Base-by-base conservation (phyloP, 2,329 filamentous ascomycete species). In the Fusarium sp. region DNA sequence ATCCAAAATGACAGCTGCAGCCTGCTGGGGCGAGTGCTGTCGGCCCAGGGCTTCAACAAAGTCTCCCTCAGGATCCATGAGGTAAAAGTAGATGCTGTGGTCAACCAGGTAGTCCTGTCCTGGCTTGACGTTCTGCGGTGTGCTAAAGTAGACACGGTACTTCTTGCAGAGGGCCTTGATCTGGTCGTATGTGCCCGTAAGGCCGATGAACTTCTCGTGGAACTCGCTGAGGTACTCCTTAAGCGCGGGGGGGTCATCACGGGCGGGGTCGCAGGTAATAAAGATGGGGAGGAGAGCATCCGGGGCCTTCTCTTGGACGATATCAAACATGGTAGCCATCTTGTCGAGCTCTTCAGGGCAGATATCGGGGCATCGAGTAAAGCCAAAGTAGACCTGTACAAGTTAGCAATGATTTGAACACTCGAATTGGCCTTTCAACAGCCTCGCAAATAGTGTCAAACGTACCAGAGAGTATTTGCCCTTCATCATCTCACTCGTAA, bases 301-400 rank as follows among this genome's bases (percentile, higher is more conserved):
- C 53, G 88, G 86, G 6, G 80, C 78, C 77, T 87, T 83, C 58
- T 84, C 85, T 75, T 91, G 85, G 51, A 92, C 88, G 8, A 89
- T 86, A 80, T 99, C 95, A 80, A 97, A 93, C 90, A 98, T 98
- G 67, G 89, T 88, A n/a, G 96, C 94, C 95, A 99, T 98, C 87
- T 99, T 99, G 86, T 99, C 96, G 78, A 99, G 92, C 85, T 99
- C 96, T 80, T 99, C 96, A 36, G 96, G 96, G 86, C 96, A 99
- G 81, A 99, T 99, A 82, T 99, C 96, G 27, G 96, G 96, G 82
- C 96, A 99, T 83, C 98, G 95, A 10, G 94, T 96, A 88, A 99
- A 99, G 79, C 96, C 96, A 81, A 99, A 99, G 85, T 99, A 99
- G 40, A 98, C 91, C 94, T 96, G 74, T n/a, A 4, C 38, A 14